Evolutionary conservation across 441 rosid species (phyloP), one percentile per base, ranked within the genome.

Genomic region (Pelargonium australe): DNA sequence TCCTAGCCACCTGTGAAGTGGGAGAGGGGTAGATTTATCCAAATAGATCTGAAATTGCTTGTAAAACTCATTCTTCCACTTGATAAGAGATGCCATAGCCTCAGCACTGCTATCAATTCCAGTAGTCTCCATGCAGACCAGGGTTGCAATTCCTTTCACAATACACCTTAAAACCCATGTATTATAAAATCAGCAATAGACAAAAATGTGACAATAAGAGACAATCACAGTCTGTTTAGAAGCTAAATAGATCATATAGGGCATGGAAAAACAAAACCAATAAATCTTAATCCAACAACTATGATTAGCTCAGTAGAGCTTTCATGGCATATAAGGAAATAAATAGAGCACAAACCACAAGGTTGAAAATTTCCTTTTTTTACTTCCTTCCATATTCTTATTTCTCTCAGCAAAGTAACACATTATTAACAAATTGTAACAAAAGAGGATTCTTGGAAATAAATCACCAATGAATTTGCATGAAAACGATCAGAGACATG

Each of bases 21-120:
- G 61, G 73, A 80, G 76, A 63, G 89, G 86, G 47, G 84, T 76
- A 49, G 83, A 85, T 68, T 75, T 76, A 43, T 83, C 89, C 43
- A 85, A 61, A 78, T 75, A 61, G 68, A 73, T 76, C 76, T 85
- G 89, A 67, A 81, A 81, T 23, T 73, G 74, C 73, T 76, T 85
- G 0, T 81, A 81, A 70, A 78, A 75, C 20, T 81, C 80, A 31
- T 67, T 85, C 69, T 74, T 83, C 86, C 80, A 83, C 76, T 72
- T 77, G 14, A 77, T 75, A 6, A 75, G 74, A 3, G 82, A 85
- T 37, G 76, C 75, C 73, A 13, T 14, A 11, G 28, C 64, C 28
- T 68, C 69, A 16, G 49, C 19, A n/a, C 77, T 66, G 2, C 55
- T 64, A 66, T 78, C 81, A n/a, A 69, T 78, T 68, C 70, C 73